phyloP scores from a whole-genome alignment of 2,329 filamentous ascomycete genomes.

The Fusarium ramigenum region DNA sequence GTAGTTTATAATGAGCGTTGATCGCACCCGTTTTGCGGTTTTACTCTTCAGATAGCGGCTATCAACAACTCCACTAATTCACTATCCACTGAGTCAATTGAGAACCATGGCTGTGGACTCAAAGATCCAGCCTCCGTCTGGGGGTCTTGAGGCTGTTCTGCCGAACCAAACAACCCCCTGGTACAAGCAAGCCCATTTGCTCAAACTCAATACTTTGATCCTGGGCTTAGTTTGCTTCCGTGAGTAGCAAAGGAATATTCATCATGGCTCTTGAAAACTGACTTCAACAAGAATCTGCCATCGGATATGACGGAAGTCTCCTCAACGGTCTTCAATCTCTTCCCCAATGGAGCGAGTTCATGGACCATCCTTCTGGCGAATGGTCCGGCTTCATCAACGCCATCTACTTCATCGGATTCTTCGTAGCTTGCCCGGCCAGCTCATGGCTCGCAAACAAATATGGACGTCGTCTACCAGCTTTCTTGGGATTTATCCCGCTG shows the following conservation, averaged over 20 bases:
- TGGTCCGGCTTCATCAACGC: conserved; percentile 21
- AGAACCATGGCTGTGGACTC: background rate
- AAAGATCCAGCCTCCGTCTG: background rate
- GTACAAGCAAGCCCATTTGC: conserved; percentile 8
- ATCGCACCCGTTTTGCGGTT: background rate
- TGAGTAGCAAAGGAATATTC: background rate
- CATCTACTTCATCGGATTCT: conserved; percentile 13
- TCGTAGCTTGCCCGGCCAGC: background rate
- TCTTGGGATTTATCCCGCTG: background rate
- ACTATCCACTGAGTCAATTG: background rate
- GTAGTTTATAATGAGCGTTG: background rate
- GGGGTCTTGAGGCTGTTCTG: background rate
- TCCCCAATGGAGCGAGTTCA: conserved; percentile 7
- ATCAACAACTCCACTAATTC: background rate
- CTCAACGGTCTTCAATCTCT: conserved; percentile 13
- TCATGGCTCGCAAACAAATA: conserved; percentile 20
- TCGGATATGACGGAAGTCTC: conserved; percentile 14
- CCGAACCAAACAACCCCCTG: conserved; percentile 6
- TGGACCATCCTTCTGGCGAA: conserved; percentile 8
- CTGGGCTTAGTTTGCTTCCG: conserved; percentile 14
- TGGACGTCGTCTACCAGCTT: background rate
- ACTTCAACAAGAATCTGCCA: background rate
- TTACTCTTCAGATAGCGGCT: background rate
- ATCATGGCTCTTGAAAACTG: background rate
- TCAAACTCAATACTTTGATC: conserved; percentile 7